Evolutionary conservation across 345 rosid species (phyloP).

Genomic region (Sisymbrium irio): DNA sequence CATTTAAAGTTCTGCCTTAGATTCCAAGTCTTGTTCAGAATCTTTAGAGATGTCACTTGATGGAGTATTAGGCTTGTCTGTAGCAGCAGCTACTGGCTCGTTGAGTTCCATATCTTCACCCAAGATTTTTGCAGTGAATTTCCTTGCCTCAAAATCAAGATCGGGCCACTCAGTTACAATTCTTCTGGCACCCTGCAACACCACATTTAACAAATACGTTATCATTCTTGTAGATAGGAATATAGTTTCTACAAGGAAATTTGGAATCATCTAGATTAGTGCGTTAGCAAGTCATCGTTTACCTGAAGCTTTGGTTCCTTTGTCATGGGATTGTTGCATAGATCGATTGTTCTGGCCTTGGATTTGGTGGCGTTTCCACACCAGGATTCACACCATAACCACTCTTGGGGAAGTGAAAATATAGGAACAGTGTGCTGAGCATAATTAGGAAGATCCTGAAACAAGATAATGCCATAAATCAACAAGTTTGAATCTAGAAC

Average conservation of each 20-base stretch:
- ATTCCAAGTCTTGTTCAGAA: constrained; percentile 51
- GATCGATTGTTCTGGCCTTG: constrained; percentile 94
- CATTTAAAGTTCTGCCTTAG: constrained; percentile 69
- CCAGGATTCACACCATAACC: constrained; percentile 99
- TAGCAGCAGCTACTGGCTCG: constrained; percentile 36
- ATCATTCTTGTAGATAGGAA: background rate
- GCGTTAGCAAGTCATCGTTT: background rate
- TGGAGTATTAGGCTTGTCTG: constrained; percentile 27
- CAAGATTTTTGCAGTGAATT: constrained; percentile 65
- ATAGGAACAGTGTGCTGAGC: constrained; percentile 97
- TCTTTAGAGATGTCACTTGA: constrained; percentile 23
- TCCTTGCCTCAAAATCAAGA: constrained; percentile 74
- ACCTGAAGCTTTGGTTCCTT: constrained; percentile 99
- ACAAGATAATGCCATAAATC: constrained; percentile 17
- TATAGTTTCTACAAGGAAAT: background rate
- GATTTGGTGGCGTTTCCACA: constrained; percentile 94
- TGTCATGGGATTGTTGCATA: constrained; percentile 99
- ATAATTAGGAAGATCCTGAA: constrained; percentile 98
- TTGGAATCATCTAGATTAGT: background rate
- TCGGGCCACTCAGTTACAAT: constrained; percentile 81
- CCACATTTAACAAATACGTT: background rate
- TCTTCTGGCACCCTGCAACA: constrained; percentile 79
- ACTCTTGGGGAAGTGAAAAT: constrained; percentile 91
- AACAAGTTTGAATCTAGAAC: constrained; percentile 3
- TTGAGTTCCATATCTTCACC: constrained; percentile 67